Conservation (phyloP, 148 eudicot genomes). For the Vaccinium darrowii region DNA sequence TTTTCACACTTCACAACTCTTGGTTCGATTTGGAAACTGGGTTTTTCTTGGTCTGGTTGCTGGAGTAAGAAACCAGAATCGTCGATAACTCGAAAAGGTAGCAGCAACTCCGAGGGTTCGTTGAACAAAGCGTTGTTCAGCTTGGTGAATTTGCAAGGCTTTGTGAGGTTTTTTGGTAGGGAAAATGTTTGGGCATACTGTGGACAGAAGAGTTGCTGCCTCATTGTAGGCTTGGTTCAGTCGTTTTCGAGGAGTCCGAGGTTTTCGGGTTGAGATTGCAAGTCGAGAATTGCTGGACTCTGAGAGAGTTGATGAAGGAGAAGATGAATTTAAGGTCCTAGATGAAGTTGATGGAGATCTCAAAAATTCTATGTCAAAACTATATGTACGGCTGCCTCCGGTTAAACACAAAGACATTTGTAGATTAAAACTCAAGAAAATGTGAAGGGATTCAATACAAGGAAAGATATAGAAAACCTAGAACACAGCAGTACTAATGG, state of each 20-base stretch:
- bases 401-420: slow-evolving; percentile 73
- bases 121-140: slow-evolving; percentile 28
- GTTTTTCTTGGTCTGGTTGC: slow-evolving; percentile 38
- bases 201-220: slow-evolving; percentile 86
- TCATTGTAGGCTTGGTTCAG: slow-evolving; percentile 93
- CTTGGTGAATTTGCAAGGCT: slow-evolving; percentile 55
- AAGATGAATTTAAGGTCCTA: slow-evolving; percentile 60
- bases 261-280: slow-evolving; percentile 74
- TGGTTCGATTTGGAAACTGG: slow-evolving; percentile 33
- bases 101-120: slow-evolving; percentile 61
- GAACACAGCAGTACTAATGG: not conserved
- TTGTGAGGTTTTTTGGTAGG: slow-evolving; percentile 56
- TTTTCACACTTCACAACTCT: slow-evolving; percentile 32
- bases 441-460: not conserved
- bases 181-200: slow-evolving; percentile 84
- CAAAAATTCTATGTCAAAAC: slow-evolving; percentile 63
- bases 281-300: slow-evolving; percentile 77
- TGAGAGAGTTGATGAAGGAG: slow-evolving; percentile 84
- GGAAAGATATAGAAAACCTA: not conserved
- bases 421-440: not conserved
- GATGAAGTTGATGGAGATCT: slow-evolving; percentile 62
- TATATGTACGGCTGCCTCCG: slow-evolving; percentile 59
- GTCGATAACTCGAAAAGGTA: slow-evolving; percentile 45
- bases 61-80: slow-evolving; percentile 36
- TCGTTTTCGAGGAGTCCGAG: slow-evolving; percentile 94